Evolutionary conservation across 108 stramenopile species (phyloP).

Genomic region (Skeletonema costatum): DNA sequence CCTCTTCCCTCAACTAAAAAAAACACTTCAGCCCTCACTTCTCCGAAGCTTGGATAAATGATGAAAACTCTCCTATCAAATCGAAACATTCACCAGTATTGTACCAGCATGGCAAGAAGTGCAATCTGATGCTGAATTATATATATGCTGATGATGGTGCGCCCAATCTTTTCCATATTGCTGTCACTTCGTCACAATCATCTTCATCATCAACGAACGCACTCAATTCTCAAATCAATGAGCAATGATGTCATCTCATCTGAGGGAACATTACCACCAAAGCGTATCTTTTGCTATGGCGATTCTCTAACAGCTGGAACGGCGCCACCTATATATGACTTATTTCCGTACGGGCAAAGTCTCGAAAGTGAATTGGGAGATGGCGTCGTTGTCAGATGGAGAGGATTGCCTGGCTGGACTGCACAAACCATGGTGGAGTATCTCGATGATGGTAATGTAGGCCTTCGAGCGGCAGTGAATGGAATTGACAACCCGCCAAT

Average conservation of each 20-base stretch:
- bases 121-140: too few relatives aligned
- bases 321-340: conserved; percentile 39
- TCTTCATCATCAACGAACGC: not conserved
- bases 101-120: too few relatives aligned
- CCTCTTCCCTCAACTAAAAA: too few relatives aligned
- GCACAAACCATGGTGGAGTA: conserved; percentile 54
- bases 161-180: not conserved
- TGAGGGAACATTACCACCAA: not conserved
- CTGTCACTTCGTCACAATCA: not conserved
- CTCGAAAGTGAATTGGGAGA: conserved; percentile 54
- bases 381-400: conserved; percentile 51
- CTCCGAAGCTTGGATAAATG: too few relatives aligned
- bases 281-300: conserved; percentile 70
- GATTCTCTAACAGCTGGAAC: conserved; percentile 83
- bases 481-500: conserved; percentile 46
- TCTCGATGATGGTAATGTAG: conserved; percentile 28
- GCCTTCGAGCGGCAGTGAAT: conserved; percentile 43
- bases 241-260: not conserved
- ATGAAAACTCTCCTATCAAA: too few relatives aligned
- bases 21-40: too few relatives aligned
- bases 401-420: conserved; percentile 77
- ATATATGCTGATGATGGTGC: not conserved
- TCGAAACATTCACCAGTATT: too few relatives aligned
- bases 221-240: not conserved
- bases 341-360: conserved; percentile 67